Evolutionary conservation across 495 filamentous ascomycete genomes (phyloP).

Genomic region (Penicillium robsamsonii): DNA sequence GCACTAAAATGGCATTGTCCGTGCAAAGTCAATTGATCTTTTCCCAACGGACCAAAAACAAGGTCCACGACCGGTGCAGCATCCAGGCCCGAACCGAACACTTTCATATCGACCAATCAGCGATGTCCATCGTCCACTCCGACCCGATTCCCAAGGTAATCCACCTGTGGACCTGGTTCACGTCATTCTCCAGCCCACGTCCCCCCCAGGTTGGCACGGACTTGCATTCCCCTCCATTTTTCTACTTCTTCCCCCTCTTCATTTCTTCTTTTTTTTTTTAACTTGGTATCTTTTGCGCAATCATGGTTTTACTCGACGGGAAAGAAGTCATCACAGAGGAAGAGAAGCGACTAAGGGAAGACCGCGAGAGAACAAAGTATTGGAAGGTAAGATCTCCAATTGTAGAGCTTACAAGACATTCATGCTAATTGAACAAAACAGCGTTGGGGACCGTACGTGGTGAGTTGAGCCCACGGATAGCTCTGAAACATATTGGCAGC

Average conservation of each 20-base stretch:
- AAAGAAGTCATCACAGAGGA: conserved; percentile 82
- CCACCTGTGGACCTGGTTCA: conserved; percentile 1
- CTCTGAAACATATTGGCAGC: neutral
- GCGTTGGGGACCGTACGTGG: conserved; percentile 71
- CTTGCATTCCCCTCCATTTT: conserved; percentile 1
- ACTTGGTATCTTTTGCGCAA: neutral
- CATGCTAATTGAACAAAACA: conserved; percentile 28
- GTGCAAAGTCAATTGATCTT: too few species aligned
- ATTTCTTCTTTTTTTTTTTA: conserved; percentile 9
- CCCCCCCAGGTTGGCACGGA: conserved; percentile 3
- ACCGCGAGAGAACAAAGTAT: conserved; percentile 63
- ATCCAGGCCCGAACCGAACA: conserved; percentile 6
- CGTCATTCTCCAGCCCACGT: neutral
- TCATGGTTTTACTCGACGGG: conserved; percentile 84
- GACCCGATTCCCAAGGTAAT: neutral
- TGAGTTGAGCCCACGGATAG: neutral
- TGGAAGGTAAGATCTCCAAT: conserved; percentile 6
- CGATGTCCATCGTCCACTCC: too few species aligned
- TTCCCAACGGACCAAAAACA: too few species aligned
- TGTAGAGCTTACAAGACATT: neutral
- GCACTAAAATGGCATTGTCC: too few species aligned
- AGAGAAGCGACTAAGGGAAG: conserved; percentile 84
- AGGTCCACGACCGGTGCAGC: neutral
- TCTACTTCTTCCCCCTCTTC: neutral
- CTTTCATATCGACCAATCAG: neutral